Percentiles rank a stretch among this genome's conserved stretches.
Evolutionary conservation across 345 rosid genomes (phyloP).

Genomic region (Syzygium grande): DNA sequence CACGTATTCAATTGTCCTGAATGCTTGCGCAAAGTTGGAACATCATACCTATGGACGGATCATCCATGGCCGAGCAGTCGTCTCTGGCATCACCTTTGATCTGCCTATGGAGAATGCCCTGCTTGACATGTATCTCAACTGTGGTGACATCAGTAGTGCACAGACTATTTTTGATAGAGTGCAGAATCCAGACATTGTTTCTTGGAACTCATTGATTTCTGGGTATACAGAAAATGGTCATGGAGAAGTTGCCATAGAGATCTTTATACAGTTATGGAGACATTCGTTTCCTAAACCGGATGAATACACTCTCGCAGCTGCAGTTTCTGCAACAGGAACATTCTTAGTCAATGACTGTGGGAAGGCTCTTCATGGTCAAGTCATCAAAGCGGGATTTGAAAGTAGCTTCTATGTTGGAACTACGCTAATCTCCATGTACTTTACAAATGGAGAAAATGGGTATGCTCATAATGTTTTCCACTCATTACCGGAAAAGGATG

Average conservation of each 20-base stretch:
- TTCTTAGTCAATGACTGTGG: conserved; percentile 32
- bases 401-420: conserved; percentile 53
- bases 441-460: conserved; percentile 40
- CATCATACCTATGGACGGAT: conserved; percentile 32
- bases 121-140: conserved; percentile 77
- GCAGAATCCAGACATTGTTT: conserved; percentile 44
- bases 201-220: conserved; percentile 79
- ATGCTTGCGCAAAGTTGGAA: conserved; percentile 52
- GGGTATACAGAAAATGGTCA: conserved; percentile 60
- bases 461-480: conserved; percentile 44
- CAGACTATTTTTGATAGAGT: conserved; percentile 34
- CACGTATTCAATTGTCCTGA: conserved; percentile 65
- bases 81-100: conserved; percentile 33
- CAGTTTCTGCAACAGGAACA: conserved; percentile 40
- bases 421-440: conserved; percentile 71
- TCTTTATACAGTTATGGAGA: conserved; percentile 35
- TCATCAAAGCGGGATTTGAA: conserved; percentile 40
- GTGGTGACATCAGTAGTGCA: conserved; percentile 40
- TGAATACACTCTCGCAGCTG: conserved; percentile 68
- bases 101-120: conserved; percentile 65
- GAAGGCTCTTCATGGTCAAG: conserved; percentile 58
- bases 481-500: conserved; percentile 43
- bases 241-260: conserved; percentile 40
- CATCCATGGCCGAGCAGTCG: conserved; percentile 45
- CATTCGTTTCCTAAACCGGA: conserved; percentile 47